Percentiles rank a stretch among this genome's conserved stretches.
phyloP scores from a whole-genome alignment of 2,329 filamentous ascomycete genomes.

The Aspergillus sp. region DNA sequence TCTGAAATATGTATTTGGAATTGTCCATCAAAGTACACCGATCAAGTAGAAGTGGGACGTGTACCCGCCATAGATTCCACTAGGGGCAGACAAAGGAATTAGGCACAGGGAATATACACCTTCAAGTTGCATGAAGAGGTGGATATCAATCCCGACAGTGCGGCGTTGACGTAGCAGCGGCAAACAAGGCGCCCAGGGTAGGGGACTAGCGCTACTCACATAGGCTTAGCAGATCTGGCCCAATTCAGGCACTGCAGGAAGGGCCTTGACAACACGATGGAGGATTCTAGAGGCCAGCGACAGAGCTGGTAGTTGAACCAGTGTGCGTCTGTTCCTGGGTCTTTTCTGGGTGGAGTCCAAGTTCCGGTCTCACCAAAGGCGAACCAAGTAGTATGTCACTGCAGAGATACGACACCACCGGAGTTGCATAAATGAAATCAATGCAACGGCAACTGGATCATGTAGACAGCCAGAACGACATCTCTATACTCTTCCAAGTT shows the following conservation, averaged over 20 bases:
- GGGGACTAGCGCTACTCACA: constrained; percentile 18
- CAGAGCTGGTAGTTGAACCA: not conserved
- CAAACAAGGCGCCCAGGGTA: not conserved
- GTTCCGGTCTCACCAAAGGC: not conserved
- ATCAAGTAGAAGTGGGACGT: constrained; percentile 1
- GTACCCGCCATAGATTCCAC: too few species aligned
- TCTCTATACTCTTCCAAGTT: too few species aligned
- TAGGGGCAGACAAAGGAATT: constrained; percentile 12
- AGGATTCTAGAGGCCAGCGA: constrained; percentile 1
- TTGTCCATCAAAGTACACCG: constrained; percentile 2
- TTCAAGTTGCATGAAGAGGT: not conserved
- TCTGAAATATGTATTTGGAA: not conserved
- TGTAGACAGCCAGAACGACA: too few species aligned
- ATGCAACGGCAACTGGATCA: too few species aligned
- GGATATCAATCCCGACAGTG: constrained; percentile 1
- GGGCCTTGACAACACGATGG: constrained; percentile 22
- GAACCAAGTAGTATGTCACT: too few species aligned
- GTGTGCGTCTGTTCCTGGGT: not conserved
- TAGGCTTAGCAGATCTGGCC: constrained; percentile 16
- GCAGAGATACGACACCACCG: too few species aligned
- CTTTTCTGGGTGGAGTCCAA: not conserved
- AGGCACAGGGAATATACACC: constrained; percentile 3
- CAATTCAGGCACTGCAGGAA: constrained; percentile 16
- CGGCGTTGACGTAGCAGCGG: constrained; percentile 1
- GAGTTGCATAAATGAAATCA: too few species aligned